Base-by-base conservation (phyloP, 331 rosid genomes). In the Saraca asoca region DNA sequence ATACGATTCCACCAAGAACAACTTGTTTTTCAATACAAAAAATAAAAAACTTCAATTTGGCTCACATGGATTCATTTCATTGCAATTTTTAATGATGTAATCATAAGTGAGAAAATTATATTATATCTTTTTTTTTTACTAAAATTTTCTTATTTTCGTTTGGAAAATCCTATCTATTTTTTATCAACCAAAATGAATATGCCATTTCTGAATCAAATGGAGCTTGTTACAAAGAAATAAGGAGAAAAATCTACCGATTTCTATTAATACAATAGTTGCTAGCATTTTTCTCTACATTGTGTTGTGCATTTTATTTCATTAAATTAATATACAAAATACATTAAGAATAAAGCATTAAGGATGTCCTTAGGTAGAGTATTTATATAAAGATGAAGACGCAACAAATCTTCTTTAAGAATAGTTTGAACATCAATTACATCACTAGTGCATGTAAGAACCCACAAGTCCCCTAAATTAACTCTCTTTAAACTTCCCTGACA, bases 401-500 rank as follows among this genome's bases (percentile, higher is more conserved):
- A 51, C 43, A 80, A 68, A 44, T 90, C 90, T 62, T 90, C 95
- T 73, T 68, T 83, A 46, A 70, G 18, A 14, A 84, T 78, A 10
- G 88, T 81, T 79, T 75, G 76, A 5, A 85, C 69, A 72, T 90
- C 95, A 61, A 83, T 76, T 48, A 72, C 85, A 12, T 90, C 95
- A 6, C 50, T 70, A 9, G 73, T 52, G 9, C 87, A 76, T 12
- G 87, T 81, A 41, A 87, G 82, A 63, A 87, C 88, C 96, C 95
- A 90, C 72, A 90, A 72, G 73, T 90, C 92, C 52, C 80, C 84
- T 0, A 90, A 85, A 11, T 79, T 54, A 35, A 90, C 87, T 76
- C 88, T 85, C 83, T 75, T 78, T 56, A 87, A 33, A 77, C 87
- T 87, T 69, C 91, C 85, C 38, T 95, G 75, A 80, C 96, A 90